Conservation (phyloP, 495 filamentous ascomycete species). For the Thozetella sp. region DNA sequence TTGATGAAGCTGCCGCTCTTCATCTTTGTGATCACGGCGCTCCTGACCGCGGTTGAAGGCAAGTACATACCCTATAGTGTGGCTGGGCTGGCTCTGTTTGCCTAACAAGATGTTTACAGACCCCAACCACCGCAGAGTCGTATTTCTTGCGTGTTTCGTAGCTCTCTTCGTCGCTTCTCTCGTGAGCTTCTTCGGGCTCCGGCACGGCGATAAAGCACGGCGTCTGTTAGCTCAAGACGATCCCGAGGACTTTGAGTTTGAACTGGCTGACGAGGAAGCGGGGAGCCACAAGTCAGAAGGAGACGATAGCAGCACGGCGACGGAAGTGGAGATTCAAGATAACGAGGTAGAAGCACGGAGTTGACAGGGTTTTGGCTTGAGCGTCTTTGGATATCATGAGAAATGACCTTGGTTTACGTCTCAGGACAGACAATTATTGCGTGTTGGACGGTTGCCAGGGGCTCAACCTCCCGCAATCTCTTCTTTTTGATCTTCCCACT, state of each 20-base stretch:
- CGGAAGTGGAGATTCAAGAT: background rate
- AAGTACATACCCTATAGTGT: background rate
- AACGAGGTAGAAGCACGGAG: background rate
- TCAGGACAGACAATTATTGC: background rate
- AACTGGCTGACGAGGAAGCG: background rate
- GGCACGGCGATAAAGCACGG: background rate
- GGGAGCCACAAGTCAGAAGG: background rate
- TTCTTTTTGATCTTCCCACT: conserved; percentile 55
- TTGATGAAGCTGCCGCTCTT: conserved; percentile 48
- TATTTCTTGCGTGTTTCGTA: background rate
- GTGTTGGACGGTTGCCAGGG: background rate
- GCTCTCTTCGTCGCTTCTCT: background rate
- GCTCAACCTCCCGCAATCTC: conserved; percentile 28
- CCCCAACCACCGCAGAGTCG: background rate
- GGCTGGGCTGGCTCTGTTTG: background rate
- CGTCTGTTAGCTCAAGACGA: conserved; percentile 9
- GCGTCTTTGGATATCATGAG: conserved; percentile 1
- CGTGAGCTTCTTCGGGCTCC: background rate
- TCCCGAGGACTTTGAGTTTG: background rate
- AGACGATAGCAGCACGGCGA: background rate
- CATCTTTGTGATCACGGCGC: conserved; percentile 43
- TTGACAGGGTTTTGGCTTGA: background rate
- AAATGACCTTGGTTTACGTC: background rate
- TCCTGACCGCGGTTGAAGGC: conserved; percentile 36
- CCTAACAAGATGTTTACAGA: background rate